Evolutionary conservation across 345 rosid species (phyloP), one percentile per base, ranked within the genome.

Genomic region (Populus ilicifolia): DNA sequence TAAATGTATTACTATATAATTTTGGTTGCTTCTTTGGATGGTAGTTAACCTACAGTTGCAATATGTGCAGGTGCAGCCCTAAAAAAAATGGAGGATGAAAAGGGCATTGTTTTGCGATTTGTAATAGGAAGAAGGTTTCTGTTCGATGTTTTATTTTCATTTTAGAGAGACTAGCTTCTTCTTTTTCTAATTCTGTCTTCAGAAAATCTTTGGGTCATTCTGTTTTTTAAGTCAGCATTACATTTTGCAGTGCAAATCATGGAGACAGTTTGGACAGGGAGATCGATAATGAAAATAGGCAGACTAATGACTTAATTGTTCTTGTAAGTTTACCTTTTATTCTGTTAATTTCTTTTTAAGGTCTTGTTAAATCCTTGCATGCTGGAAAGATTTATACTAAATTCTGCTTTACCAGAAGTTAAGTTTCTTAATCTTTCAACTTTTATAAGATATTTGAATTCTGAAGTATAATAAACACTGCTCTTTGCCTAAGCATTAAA

Each of bases 91-190:
- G 97, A 90, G 84, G 83, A 84, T 38, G 90, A 92, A 36, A 93
- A 91, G 83, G 95, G 97, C 76, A 86, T 94, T 81, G 81, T 92
- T 74, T 80, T 89, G 56, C 85, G 94, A 80, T 94, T 96, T 85
- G 92, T 96, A 67, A 89, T 92, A 71, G 99, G 98, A 80, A 90
- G 93, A 90, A 96, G 99, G 99, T 96, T 74, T 80, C 30, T 64
- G 44, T 62, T 72, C 35, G 64, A 67, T 29, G 67, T 38, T 44
- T 48, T 78, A 46, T 52, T 27, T 64, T 67, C 20, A 52, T 74
- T 33, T 69, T 21, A 16, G 61, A 21, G 76, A 54, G 66, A 46
- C n/a, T 50, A 35, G 21, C 72, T 84, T 35, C 66, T 63, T 66
- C 36, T 77, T 38, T 27, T 23, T 73, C 11, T 35, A 18, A 18